These are phyloP conservation scores for Chlorella sp. DNA, from an alignment of 139 green algal genomes.

Conservation along the genomic window DNA sequence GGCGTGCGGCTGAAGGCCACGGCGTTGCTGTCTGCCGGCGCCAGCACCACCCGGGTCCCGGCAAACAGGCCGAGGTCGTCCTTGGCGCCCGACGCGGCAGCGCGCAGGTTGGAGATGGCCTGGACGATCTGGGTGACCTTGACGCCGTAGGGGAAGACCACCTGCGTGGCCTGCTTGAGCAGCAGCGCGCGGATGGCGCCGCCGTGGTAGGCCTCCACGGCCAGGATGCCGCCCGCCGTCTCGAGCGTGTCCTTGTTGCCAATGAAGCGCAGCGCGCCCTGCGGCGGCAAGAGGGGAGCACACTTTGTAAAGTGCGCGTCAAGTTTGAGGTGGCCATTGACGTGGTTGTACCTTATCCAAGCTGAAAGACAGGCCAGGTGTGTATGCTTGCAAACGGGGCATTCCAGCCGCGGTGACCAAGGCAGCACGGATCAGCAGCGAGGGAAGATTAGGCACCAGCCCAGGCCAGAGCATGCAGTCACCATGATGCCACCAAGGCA, in stretches of 20 bases:
- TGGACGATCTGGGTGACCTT: not conserved
- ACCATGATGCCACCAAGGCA: not conserved
- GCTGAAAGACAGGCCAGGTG: too few relatives aligned
- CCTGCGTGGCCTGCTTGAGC: not conserved
- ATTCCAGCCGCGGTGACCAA: too few relatives aligned
- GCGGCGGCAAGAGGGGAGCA: not conserved
- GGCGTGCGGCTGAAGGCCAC: constrained; percentile 15
- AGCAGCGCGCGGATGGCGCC: constrained; percentile 31
- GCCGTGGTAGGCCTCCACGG: constrained; percentile 49
- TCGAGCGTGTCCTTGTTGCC: constrained; percentile 14
- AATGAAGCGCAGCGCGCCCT: constrained; percentile 24
- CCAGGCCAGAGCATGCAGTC: too few relatives aligned
- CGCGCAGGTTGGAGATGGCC: too few relatives aligned
- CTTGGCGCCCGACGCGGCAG: not conserved
- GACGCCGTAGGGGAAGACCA: not conserved
- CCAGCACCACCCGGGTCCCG: not conserved
- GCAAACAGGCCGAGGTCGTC: not conserved
- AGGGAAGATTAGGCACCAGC: too few relatives aligned
- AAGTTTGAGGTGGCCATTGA: too few relatives aligned
- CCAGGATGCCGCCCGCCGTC: constrained; percentile 39
- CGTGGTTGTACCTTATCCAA: too few relatives aligned
- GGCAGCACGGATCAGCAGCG: too few relatives aligned
- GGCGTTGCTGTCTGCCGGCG: constrained; percentile 11
- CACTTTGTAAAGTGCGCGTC: too few relatives aligned
- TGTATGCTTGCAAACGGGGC: too few relatives aligned